Evolutionary conservation across 2,329 filamentous ascomycete species (phyloP), one percentile per base, ranked within the genome.

Genomic region (Penicillium sclerotiorum): DNA sequence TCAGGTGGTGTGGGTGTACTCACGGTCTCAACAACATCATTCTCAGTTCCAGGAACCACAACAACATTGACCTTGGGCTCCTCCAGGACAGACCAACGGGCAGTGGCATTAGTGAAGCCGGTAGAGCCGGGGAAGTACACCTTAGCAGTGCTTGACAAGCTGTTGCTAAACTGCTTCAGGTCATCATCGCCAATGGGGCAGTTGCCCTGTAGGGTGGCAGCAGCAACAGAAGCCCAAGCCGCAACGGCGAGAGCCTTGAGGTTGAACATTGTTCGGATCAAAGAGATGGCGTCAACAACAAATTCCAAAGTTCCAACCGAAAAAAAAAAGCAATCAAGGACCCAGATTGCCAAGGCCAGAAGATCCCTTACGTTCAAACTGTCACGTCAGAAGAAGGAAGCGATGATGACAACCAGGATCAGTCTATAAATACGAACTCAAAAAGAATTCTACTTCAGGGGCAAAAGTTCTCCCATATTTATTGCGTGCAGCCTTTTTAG

Each of bases 11-110:
- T 13, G 6, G 30, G n/a, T 53, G 30, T 25, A 5, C 68, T 58
- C 63, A 80, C 79, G 3, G 72, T 80, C 53, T 76, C 68, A 1
- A 68, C 71, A 17, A 82, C 78, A 51, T 82, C 80, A 6, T 74
- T 58, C 57, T 79, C 78, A 0, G 69, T 75, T 2, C 67, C 70
- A 1, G 78, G 76, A 12, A 78, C 70, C 0, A 81, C 73, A 2
- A 80, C 75, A 2, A 79, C 59, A 40, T 73, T 76, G 8, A 76
- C 66, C 1, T 56, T 69, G 3, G 80, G 80, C 1, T 66, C 59
- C 8, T 71, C 64, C 17, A 78, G 55, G 12, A 63, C 65, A 1
- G 79, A 81, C 77, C 78, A 80, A 1, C 78, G 70, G 2, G 61
- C 64, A 0, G 74, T 71, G 6, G 70, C 70, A 22, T 62, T 28